Evolutionary conservation across 106 monocot genomes (phyloP).

Genomic region (Phalaenopsis aphrodite): DNA sequence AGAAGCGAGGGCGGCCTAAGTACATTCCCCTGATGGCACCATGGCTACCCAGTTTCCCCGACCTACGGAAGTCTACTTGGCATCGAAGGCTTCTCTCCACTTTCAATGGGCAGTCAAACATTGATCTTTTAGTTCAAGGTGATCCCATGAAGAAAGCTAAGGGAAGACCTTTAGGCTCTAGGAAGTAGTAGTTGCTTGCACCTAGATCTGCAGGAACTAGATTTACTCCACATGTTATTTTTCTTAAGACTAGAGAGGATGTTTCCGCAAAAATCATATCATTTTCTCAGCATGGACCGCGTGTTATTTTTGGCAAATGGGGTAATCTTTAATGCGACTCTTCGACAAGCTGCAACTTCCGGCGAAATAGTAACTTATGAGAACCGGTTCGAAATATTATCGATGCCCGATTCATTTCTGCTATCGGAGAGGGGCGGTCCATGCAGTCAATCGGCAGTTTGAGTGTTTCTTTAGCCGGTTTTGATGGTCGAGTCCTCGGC

Average conservation of each 20-base stretch:
- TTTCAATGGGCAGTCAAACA: background rate
- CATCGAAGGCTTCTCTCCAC: background rate
- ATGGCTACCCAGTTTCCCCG: background rate
- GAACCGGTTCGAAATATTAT: conserved; percentile 84
- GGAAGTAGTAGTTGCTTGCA: conserved; percentile 5
- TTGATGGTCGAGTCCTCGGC: conserved; percentile 84
- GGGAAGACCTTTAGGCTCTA: background rate
- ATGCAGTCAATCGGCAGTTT: conserved; percentile 78
- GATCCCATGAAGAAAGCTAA: conserved; percentile 7
- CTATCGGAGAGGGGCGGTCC: conserved; percentile 67
- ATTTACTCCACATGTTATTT: conserved; percentile 36
- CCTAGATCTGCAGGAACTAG: conserved; percentile 22
- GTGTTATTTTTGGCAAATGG: conserved; percentile 75
- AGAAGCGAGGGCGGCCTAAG: conserved; percentile 8
- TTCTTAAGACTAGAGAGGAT: conserved; percentile 58
- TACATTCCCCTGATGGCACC: background rate
- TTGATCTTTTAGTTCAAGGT: background rate
- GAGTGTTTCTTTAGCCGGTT: conserved; percentile 67
- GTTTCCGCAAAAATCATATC: conserved; percentile 77
- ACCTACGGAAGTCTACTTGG: background rate
- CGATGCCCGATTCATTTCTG: conserved; percentile 75
- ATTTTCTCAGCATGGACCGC: conserved; percentile 69
- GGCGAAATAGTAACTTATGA: conserved; percentile 86
- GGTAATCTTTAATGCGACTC: conserved; percentile 78
- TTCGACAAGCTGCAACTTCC: conserved; percentile 77